Conservation (phyloP, 1,284 basidiomycete genomes). For the Exobasidium rhododendri region DNA sequence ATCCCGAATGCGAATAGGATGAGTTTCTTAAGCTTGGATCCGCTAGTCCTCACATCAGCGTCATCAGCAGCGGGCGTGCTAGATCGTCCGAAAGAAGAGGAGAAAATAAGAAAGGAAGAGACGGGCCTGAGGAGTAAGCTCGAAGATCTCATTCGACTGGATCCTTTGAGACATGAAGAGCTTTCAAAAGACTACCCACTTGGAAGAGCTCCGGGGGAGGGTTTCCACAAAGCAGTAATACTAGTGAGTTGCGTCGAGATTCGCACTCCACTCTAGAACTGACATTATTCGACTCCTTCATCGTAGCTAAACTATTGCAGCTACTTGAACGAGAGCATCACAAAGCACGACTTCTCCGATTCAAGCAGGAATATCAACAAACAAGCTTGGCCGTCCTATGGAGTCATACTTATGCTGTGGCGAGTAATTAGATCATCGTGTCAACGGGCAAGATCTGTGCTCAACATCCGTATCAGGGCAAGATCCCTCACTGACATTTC, state of each 20-base stretch:
- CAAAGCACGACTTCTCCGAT: not conserved
- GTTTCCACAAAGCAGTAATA: constrained; percentile 20
- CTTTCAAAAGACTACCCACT: constrained; percentile 14
- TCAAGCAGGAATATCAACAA: not conserved
- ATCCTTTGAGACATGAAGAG: constrained; percentile 46
- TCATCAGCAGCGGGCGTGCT: constrained; percentile 16
- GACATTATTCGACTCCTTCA: too few species aligned
- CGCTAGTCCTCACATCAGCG: constrained; percentile 51
- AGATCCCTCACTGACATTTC: too few species aligned
- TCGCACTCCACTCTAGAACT: too few species aligned
- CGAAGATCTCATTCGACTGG: constrained; percentile 25
- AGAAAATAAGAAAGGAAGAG: too few species aligned
- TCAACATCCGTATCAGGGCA: too few species aligned
- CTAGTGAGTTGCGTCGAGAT: constrained; percentile 20
- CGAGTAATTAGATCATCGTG: too few species aligned
- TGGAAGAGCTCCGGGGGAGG: constrained; percentile 5
- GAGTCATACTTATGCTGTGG: too few species aligned
- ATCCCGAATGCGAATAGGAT: constrained; percentile 60
- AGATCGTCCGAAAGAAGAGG: not conserved
- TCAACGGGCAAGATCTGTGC: too few species aligned
- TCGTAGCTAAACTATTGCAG: not conserved
- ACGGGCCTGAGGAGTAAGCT: constrained; percentile 31
- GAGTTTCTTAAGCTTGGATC: constrained; percentile 62
- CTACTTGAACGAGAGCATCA: not conserved
- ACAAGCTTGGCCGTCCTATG: too few species aligned